Percentiles rank a stretch among this genome's conserved stretches.
Conservation (phyloP, 768 basidiomycete species). For the Dentipellis fragilis region DNA sequence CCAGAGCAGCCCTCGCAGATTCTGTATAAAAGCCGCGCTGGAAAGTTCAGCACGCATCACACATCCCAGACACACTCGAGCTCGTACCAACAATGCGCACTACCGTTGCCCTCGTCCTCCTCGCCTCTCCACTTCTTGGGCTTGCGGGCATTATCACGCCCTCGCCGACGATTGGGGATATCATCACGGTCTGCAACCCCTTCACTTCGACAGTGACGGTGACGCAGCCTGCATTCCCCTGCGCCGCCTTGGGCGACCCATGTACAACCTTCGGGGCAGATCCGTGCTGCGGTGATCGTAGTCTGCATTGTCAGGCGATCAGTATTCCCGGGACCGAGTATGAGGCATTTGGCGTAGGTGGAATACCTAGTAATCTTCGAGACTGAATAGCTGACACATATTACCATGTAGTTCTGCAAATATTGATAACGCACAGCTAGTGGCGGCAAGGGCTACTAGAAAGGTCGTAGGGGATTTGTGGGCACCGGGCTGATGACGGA, state of each 20-base stretch:
- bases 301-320: background rate
- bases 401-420: background rate
- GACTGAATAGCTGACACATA: background rate
- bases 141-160: background rate
- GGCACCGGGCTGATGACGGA: too few species aligned
- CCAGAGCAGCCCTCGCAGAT: too few species aligned
- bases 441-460: background rate
- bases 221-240: background rate
- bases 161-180: background rate
- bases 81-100: background rate
- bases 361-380: too few species aligned
- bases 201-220: background rate
- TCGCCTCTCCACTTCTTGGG: background rate
- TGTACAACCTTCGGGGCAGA: background rate
- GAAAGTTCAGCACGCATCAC: background rate
- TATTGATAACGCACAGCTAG: background rate
- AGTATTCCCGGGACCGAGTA: background rate
- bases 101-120: background rate
- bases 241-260: background rate
- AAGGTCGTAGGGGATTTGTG: background rate
- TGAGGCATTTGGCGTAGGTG: background rate
- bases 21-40: too few species aligned
- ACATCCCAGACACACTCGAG: background rate
- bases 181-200: background rate
- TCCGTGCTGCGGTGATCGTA: background rate